Evolutionary conservation across 345 rosid species (phyloP), one percentile per base, ranked within the genome.

Genomic region (Hypericum androsaemum): DNA sequence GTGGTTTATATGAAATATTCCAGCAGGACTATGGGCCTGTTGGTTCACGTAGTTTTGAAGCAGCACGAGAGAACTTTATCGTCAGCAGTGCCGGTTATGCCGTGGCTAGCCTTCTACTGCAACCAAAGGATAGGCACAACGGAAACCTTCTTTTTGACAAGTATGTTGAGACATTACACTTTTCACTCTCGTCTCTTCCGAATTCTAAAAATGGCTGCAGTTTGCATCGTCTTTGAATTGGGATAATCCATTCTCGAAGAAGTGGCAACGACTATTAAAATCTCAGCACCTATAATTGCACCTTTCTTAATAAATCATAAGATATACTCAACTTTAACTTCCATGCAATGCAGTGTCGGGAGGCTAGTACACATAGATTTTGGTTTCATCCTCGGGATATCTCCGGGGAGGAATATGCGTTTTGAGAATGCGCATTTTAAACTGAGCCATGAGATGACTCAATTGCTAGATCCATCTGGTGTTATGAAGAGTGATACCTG

Each of bases 371-470:
- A 88, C 66, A 88, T 88, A 45, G 99, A 94, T 71, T 94, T 94
- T 53, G 97, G 99, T 63, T 94, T 94, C 74, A 88, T 88, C 47
- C 75, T 94, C 63, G 99, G 86, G 75, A 94, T 77, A 8, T 94
- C 97, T 8, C 92, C 99, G 6, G 97, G 99, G 61, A 84, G 94
- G 45, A 94, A 94, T 67, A 86, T 88, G 97, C 77, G 94, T 39
- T 94, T 94, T 35, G 99, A 94, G 74, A 94, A 85, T 61, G 99
- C 97, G 15, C 94, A 94, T 73, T 88, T 94, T 76, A 94, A 94
- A 70, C 75, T 94, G 77, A 94, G 97, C 77, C 97, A 94, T 50
- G 99, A 94, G 75, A 88, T 94, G 99, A 94, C 99, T 47, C 99
- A 94, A 43, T 72, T 94, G 50, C 74, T 86, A 40, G 97, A 94